Percentiles rank a stretch among this genome's conserved stretches.
These are phyloP conservation scores for Calonectria leucothoes DNA, from an alignment of 2,329 filamentous ascomycete genomes.

Conservation along the genomic window DNA sequence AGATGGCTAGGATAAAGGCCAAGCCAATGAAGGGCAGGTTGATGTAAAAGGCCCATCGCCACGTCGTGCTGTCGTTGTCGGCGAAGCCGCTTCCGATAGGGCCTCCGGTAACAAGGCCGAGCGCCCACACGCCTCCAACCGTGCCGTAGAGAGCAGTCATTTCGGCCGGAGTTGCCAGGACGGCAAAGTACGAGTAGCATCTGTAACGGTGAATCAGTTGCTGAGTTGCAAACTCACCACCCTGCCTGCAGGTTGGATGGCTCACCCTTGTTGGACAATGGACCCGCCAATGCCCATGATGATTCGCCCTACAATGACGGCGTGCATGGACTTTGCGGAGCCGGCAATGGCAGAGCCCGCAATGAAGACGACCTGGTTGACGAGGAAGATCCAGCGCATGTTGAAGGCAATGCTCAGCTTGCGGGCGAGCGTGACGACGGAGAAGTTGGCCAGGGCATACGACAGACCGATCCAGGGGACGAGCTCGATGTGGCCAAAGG, in stretches of 20 bases:
- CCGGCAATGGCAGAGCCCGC: conserved; percentile 45
- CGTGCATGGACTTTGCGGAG: conserved; percentile 41
- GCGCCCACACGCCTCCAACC: conserved; percentile 41
- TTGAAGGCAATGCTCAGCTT: conserved; percentile 48
- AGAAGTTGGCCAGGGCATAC: conserved; percentile 49
- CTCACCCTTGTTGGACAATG: conserved; percentile 47
- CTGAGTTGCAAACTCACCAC: background rate
- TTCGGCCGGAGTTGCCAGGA: conserved; percentile 40
- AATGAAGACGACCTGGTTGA: conserved; percentile 42
- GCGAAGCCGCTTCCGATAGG: conserved; percentile 47
- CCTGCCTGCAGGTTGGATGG: no score
- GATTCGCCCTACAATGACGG: conserved; percentile 47
- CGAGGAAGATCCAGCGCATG: conserved; percentile 43
- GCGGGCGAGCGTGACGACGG: conserved; percentile 48
- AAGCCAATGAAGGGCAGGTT: conserved; percentile 58
- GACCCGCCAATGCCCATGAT: conserved; percentile 47
- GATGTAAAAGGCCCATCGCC: conserved; percentile 65
- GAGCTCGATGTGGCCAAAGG: conserved; percentile 52
- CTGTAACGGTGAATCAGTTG: background rate
- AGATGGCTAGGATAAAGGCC: conserved; percentile 53
- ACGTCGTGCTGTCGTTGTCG: conserved; percentile 49
- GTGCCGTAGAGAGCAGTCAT: conserved; percentile 38
- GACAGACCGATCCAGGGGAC: conserved; percentile 53
- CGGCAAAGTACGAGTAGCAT: conserved; percentile 35
- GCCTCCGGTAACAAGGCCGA: conserved; percentile 36